Evolutionary conservation across 192 early-diverging fungal genomes (phyloP), one percentile per base, ranked within the genome.

Genomic region (Mortierella hygrophila): DNA sequence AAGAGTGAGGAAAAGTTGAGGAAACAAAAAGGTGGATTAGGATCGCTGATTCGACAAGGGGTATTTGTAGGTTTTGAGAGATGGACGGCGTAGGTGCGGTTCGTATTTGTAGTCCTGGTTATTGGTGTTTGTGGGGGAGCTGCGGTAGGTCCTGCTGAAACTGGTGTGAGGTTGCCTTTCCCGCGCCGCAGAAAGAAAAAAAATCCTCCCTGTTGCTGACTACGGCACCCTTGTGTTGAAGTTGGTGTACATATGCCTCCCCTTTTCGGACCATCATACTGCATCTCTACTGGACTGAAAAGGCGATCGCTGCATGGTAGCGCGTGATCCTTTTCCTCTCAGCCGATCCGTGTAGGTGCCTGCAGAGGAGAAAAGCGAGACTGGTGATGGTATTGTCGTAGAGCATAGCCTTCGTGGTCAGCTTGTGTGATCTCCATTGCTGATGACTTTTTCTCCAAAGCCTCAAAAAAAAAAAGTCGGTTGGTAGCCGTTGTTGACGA

Each of bases 171-270:
- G 65, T 68, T 69, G 75, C 69, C 65, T 77, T 26, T 21, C 65
- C 65, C 75, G 49, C 21, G 37, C 73, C 16, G 49, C 49, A 52
- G 49, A 52, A 52, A 52, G 18, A 18, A 3, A 49, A 46, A 13
- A 46, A 46, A 46, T 15, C 44, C 11, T 6, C 4, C 49, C 4
- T 52, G 2, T 5, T 15, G 18, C 13, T 29, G 44, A 77, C 75
- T 77, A 77, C 75, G 75, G 75, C 75, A 65, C 44, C 54, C 74
- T 21, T 4, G 7, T 4, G 46, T 47, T 74, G 32, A 37, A 5
- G 49, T 52, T 52, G 49, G 18, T 52, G 49, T 35, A 23, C 20
- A 20, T 32, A 32, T 15, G 23, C 11, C 4, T 23, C 26, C 9
- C 29, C 60, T 6, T 32, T 26, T 13, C 29, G 9, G 21, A 63